Evolutionary conservation across 768 basidiomycete genomes (phyloP).

Genomic region (Leccinellum luteum): DNA sequence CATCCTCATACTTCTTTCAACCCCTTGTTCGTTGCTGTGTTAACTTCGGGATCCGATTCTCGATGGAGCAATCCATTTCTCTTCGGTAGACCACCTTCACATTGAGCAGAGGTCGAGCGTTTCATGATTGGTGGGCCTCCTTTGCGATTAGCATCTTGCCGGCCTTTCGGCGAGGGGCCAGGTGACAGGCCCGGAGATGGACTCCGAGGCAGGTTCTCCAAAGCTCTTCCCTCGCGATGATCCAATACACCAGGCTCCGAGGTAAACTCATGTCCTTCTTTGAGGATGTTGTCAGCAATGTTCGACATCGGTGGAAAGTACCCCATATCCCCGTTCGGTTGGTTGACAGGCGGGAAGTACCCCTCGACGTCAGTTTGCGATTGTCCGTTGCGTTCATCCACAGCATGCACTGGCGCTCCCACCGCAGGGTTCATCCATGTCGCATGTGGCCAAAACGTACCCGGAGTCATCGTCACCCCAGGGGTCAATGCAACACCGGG

Average conservation of each 20-base stretch:
- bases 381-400: conserved; percentile 14
- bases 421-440: conserved; percentile 57
- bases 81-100: conserved; percentile 24
- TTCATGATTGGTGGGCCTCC: conserved; percentile 22
- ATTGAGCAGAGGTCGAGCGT: conserved; percentile 29
- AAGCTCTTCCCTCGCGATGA: conserved; percentile 1
- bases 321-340: conserved; percentile 23
- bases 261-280: conserved; percentile 14
- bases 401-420: conserved; percentile 51
- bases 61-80: conserved; percentile 30
- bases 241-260: neutral
- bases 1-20: conserved; percentile 21
- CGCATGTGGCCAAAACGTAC: conserved; percentile 66
- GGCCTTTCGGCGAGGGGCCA: conserved; percentile 3
- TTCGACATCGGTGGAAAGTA: conserved; percentile 44
- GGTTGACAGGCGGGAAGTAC: conserved; percentile 43
- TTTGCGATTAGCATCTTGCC: conserved; percentile 17
- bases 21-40: conserved; percentile 21
- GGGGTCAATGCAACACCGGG: conserved; percentile 45
- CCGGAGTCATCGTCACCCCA: conserved; percentile 68
- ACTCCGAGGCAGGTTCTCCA: conserved; percentile 7
- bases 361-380: conserved; percentile 24
- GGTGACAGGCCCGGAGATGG: conserved; percentile 8
- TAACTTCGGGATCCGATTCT: conserved; percentile 31
- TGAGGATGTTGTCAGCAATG: conserved; percentile 38